Percentiles rank a stretch among this genome's conserved stretches.
Evolutionary conservation across 2,329 filamentous ascomycete species (phyloP).

Genomic region (Cryphonectria naterciae): DNA sequence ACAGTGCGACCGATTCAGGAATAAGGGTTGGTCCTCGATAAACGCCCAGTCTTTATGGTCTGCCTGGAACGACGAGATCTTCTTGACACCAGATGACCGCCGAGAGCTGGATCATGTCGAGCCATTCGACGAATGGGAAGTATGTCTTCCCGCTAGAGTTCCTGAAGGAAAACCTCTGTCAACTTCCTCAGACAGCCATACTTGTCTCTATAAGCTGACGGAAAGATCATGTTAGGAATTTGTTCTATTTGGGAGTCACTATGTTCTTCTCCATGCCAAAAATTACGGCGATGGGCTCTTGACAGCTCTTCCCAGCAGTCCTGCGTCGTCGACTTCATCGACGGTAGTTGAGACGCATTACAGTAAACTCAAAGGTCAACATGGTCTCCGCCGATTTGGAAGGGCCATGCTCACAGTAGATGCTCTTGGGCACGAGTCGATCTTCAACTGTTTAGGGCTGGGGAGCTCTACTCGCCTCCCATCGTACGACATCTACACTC

Average conservation of each 20-base stretch:
- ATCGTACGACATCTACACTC: slow-evolving; percentile 56
- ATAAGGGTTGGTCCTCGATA: slow-evolving; percentile 69
- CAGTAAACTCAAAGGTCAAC: slow-evolving; percentile 42
- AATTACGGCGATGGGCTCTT: slow-evolving; percentile 34
- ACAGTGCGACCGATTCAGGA: slow-evolving; percentile 70
- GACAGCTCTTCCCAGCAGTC: too few relatives aligned
- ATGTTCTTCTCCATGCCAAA: slow-evolving; percentile 74
- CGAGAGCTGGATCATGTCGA: slow-evolving; percentile 70
- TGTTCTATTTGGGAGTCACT: slow-evolving; percentile 80
- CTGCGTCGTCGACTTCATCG: slow-evolving; percentile 8
- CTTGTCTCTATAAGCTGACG: neutral
- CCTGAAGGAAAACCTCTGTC: neutral
- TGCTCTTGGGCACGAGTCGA: slow-evolving; percentile 47
- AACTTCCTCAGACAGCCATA: neutral
- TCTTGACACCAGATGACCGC: slow-evolving; percentile 65
- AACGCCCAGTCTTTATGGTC: slow-evolving; percentile 76
- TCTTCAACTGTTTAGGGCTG: slow-evolving; percentile 49
- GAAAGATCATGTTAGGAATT: slow-evolving; percentile 65
- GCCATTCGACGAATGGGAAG: slow-evolving; percentile 87
- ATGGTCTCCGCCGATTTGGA: slow-evolving; percentile 63
- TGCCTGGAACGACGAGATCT: slow-evolving; percentile 73
- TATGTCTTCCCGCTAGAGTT: neutral
- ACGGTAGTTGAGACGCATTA: slow-evolving; percentile 36
- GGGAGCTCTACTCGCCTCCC: slow-evolving; percentile 49
- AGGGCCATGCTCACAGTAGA: slow-evolving; percentile 51